These are phyloP conservation scores for Colletotrichum orchidophilum DNA, from an alignment of 2,329 filamentous ascomycete species.

Conservation along the genomic window DNA sequence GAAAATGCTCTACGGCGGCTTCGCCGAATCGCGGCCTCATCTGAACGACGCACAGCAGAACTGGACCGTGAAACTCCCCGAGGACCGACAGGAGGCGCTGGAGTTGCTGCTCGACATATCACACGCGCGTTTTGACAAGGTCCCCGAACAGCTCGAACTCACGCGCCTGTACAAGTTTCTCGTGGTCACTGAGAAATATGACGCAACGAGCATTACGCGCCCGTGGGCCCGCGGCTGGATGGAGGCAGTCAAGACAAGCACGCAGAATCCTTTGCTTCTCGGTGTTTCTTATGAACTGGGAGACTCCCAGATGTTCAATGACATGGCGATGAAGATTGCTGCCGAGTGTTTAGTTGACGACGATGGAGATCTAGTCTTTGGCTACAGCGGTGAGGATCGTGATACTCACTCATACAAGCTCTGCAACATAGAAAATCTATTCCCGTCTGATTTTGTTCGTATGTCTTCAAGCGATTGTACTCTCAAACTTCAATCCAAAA, in stretches of 20 bases:
- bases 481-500: too few species aligned
- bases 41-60: not conserved
- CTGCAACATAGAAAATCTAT: constrained; percentile 3
- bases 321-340: constrained; percentile 37
- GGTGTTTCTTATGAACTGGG: constrained; percentile 46
- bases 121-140: constrained; percentile 40
- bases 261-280: constrained; percentile 37
- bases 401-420: constrained; percentile 14
- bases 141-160: constrained; percentile 37
- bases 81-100: constrained; percentile 42
- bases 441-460: constrained; percentile 7
- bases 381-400: not conserved
- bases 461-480: rapidly evolving
- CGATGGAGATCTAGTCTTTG: constrained; percentile 20
- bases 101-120: constrained; percentile 42
- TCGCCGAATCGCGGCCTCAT: constrained; percentile 37
- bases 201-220: constrained; percentile 37
- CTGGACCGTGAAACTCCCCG: constrained; percentile 43
- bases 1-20: constrained; percentile 41
- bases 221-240: constrained; percentile 40
- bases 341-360: constrained; percentile 33
- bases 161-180: constrained; percentile 40
- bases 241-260: constrained; percentile 21
- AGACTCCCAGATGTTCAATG: constrained; percentile 35
- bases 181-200: constrained; percentile 43